These are phyloP conservation scores for Claviceps sp. DNA, from an alignment of 2,329 filamentous ascomycete genomes.

Conservation along the genomic window DNA sequence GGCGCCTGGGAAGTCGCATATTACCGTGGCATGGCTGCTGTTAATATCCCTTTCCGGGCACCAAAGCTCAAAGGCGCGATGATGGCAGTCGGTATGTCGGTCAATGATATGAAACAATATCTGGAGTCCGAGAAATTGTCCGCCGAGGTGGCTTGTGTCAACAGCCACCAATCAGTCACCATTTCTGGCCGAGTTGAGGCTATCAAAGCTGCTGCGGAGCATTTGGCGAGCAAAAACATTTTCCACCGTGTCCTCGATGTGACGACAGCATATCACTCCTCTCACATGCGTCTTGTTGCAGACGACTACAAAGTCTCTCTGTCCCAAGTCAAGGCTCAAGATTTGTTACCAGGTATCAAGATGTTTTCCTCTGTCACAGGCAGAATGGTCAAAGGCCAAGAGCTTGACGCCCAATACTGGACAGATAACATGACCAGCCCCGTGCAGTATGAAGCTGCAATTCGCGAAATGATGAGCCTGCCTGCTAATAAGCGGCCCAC, in stretches of 20 bases:
- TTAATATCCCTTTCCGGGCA: constrained; percentile 13
- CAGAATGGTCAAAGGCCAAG: constrained; percentile 9
- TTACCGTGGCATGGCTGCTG: constrained; percentile 24
- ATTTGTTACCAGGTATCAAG: constrained; percentile 7
- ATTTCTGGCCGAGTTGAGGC: constrained; percentile 25
- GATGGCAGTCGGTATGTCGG: constrained; percentile 26
- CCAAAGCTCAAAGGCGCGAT: constrained; percentile 24
- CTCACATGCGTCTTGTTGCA: constrained; percentile 27
- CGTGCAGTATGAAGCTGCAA: constrained; percentile 29
- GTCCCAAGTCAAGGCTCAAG: constrained; percentile 9
- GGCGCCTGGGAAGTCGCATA: constrained; percentile 29
- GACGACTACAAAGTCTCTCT: constrained; percentile 22
- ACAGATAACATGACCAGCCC: constrained; percentile 29
- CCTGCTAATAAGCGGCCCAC: constrained; percentile 17
- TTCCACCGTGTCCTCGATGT: constrained; percentile 25
- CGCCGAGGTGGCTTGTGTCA: constrained; percentile 29
- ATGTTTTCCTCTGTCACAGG: constrained; percentile 32
- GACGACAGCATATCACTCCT: constrained; percentile 30
- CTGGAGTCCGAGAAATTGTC: constrained; percentile 11
- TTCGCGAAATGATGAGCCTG: constrained; percentile 21
- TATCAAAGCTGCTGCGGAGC: constrained; percentile 18
- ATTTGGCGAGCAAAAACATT: constrained; percentile 18
- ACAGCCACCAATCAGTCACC: constrained; percentile 29
- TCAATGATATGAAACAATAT: constrained; percentile 14
- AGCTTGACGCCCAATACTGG: constrained; percentile 30